phyloP scores from a whole-genome alignment of 495 filamentous ascomycete species.

The Penicillium malachiteum region DNA sequence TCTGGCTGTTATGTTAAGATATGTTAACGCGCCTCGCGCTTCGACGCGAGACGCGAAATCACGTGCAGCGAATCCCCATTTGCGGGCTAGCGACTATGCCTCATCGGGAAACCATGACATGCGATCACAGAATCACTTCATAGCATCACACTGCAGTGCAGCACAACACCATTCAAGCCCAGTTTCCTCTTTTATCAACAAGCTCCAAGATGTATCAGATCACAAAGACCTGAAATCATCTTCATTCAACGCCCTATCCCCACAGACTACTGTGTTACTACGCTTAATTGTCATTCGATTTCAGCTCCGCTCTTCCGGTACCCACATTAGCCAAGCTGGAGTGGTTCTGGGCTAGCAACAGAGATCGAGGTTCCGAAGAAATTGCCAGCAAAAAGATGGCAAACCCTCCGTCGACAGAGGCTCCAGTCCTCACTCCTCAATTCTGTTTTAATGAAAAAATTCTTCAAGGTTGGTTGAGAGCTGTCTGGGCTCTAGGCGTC shows the following conservation, averaged over 20 bases:
- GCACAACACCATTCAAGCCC: background rate
- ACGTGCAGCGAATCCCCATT: constrained; percentile 13
- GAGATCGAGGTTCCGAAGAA: constrained; percentile 20
- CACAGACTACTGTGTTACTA: background rate
- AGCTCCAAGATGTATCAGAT: background rate
- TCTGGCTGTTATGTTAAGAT: background rate
- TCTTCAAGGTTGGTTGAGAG: constrained; percentile 64
- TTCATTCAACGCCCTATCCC: background rate
- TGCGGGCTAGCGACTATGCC: constrained; percentile 14
- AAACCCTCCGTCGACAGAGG: constrained; percentile 48
- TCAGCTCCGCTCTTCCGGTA: constrained; percentile 3
- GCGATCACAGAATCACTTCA: background rate
- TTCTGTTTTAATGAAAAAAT: constrained; percentile 90
- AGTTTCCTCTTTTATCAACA: background rate
- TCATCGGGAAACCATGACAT: constrained; percentile 7
- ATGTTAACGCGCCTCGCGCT: constrained; percentile 5
- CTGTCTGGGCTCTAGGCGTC: background rate
- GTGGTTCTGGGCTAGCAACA: constrained; percentile 42
- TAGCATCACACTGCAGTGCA: background rate
- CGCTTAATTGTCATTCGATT: background rate
- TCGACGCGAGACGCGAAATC: constrained; percentile 22
- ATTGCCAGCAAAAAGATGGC: constrained; percentile 53
- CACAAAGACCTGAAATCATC: too few species aligned
- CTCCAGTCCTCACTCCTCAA: constrained; percentile 73
- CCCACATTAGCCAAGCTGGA: constrained; percentile 34